Percentiles rank a stretch among this genome's conserved stretches.
These are phyloP conservation scores for Tribonema minus DNA, from an alignment of 108 stramenopile genomes.

Conservation along the genomic window DNA sequence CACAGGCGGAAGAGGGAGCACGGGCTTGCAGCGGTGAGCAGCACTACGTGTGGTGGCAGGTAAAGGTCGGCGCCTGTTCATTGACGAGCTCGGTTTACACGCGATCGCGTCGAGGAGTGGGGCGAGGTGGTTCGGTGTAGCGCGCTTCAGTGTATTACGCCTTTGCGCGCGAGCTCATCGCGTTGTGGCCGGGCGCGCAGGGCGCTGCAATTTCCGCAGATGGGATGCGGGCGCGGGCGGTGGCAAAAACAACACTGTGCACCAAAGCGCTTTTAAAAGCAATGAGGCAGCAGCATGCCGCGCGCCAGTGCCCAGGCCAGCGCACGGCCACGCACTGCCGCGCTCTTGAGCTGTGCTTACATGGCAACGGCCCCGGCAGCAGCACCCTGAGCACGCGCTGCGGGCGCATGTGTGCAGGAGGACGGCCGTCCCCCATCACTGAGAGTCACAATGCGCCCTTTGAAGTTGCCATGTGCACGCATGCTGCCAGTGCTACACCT, in stretches of 20 bases:
- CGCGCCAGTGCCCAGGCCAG: neutral
- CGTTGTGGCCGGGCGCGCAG: conserved; percentile 10
- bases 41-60: too few species aligned
- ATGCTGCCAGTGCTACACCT: too few species aligned
- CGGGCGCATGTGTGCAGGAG: conserved; percentile 2
- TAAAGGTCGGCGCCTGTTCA: too few species aligned
- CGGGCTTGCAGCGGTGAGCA: too few species aligned
- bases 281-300: neutral
- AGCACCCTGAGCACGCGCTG: neutral
- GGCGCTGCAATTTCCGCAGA: conserved; percentile 10
- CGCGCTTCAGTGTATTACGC: neutral
- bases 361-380: neutral
- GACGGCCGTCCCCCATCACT: too few species aligned
- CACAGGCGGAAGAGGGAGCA: too few species aligned
- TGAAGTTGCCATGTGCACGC: too few species aligned
- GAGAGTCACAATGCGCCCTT: too few species aligned
- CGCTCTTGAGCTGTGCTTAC: neutral
- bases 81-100: too few species aligned
- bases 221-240: conserved; percentile 4
- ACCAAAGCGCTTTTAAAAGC: neutral
- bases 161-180: too few species aligned
- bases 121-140: too few species aligned
- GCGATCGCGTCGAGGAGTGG: too few species aligned
- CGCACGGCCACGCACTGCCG: conserved; percentile 8
- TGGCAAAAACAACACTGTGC: neutral